Base-by-base conservation (phyloP, 2,329 filamentous ascomycete genomes). In the Passalora sequoiae region DNA sequence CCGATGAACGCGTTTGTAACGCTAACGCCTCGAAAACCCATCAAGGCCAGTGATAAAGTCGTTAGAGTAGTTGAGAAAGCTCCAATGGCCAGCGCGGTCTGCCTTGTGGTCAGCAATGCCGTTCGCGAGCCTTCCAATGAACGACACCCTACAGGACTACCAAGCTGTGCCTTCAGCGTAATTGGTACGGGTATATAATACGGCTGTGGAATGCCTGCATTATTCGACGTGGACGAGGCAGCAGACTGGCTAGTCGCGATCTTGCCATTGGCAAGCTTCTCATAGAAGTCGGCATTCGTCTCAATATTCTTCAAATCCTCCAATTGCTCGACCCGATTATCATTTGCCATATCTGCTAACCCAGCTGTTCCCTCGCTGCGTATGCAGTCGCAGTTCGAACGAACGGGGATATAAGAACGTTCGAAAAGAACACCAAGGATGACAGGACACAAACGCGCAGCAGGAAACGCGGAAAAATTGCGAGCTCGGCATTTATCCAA, bases 51-150 rank as follows among this genome's bases (percentile, higher is more conserved):
- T 0, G 73, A 76, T 1, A 78, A 60, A 0, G 74, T 77, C 0
- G 72, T 76, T 12, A 78, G 53, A 0, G 75, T 78, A 1, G 73
- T 77, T 0, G 72, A 69, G 49, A 78, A 78, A 3, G 70, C 74
- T 1, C 73, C 74, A 22, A 77, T 70, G 0, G 71, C 71, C 1
- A 77, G 58, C 0, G 72, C 70, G 7, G 71, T 73, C 68, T 46
- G 33, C 3, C 70, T 13, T 17, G 10, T 1, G 16, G 36, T 39
- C 36, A 39, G 28, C 12, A 9, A 4, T 19, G 33, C 3, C 10
- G 6, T n/a, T 19, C n/a, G n/a, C n/a, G n/a, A n/a, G n/a, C n/a
- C n/a, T n/a, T n/a, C n/a, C n/a, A n/a, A n/a, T n/a, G n/a, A n/a
- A n/a, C 9, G 8, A 36, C 13, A 3, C 32, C 46, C 31, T 25